Percentiles rank a stretch among this genome's conserved stretches.
phyloP scores from a whole-genome alignment of 2,329 filamentous ascomycete species.

The Aspergillus fumigatus region DNA sequence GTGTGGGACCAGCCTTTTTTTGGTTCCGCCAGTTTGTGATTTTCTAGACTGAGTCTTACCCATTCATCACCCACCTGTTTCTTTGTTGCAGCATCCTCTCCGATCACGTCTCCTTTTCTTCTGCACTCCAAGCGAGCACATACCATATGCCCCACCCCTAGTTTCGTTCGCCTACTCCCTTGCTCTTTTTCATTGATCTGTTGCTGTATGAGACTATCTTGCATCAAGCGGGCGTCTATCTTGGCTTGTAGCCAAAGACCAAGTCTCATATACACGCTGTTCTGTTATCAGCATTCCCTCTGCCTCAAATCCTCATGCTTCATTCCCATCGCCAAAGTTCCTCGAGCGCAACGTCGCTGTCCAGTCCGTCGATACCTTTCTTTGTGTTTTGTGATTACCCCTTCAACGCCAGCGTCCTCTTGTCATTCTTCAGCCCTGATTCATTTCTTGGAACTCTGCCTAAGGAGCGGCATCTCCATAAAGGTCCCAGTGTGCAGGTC shows the following conservation, averaged over 20 bases:
- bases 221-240: conserved; percentile 38
- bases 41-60: background rate
- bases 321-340: background rate
- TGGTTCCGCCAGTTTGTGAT: background rate
- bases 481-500: conserved; percentile 17
- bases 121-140: conserved; percentile 25
- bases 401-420: conserved; percentile 10
- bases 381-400: conserved; percentile 9
- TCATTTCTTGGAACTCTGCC: conserved; percentile 19
- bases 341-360: background rate
- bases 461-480: conserved; percentile 18
- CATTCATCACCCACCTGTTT: background rate
- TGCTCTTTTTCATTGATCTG: conserved; percentile 3
- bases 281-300: conserved; percentile 18
- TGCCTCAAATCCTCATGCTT: conserved; percentile 1
- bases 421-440: conserved; percentile 17
- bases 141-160: conserved; percentile 16
- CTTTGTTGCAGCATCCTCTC: conserved; percentile 4
- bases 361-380: conserved; percentile 12
- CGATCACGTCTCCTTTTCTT: conserved; percentile 9
- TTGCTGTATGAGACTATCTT: conserved; percentile 20
- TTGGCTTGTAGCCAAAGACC: conserved; percentile 28
- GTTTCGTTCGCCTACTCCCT: conserved; percentile 1
- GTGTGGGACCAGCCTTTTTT: background rate
- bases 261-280: conserved; percentile 27